Evolutionary conservation across 345 rosid genomes (phyloP).

Genomic region (Salix suchowensis): DNA sequence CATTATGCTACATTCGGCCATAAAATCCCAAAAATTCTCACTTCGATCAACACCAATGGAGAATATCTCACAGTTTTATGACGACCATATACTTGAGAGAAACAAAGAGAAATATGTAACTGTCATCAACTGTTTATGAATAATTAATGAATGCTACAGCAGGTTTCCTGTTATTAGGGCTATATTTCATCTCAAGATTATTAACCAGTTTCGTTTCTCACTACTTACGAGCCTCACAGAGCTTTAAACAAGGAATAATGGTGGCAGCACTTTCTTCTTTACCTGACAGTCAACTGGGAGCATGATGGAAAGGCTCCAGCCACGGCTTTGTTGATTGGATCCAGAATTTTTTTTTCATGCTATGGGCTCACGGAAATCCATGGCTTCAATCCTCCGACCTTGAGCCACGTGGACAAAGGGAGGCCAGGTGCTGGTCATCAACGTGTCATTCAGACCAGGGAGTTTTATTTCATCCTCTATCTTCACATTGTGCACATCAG

Average conservation of each 20-base stretch:
- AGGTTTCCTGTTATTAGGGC: too few species aligned
- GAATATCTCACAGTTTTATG: too few species aligned
- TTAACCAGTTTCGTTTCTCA: background rate
- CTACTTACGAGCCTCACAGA: background rate
- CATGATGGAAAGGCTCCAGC: constrained; percentile 1
- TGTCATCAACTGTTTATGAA: too few species aligned
- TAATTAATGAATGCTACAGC: too few species aligned
- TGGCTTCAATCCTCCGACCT: constrained; percentile 5
- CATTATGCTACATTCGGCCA: too few species aligned
- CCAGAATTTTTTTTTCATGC: background rate
- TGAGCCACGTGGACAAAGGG: constrained; percentile 2
- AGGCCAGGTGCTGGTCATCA: background rate
- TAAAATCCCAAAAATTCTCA: too few species aligned
- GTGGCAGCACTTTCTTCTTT: background rate
- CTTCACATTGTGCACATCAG: constrained; percentile 4
- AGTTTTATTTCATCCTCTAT: constrained; percentile 4
- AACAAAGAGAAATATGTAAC: too few species aligned
- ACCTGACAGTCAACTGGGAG: background rate
- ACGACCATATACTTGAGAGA: too few species aligned
- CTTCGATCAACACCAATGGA: too few species aligned
- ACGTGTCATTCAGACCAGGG: background rate
- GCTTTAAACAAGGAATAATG: background rate
- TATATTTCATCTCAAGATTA: background rate
- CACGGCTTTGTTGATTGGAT: background rate
- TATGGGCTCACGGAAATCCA: background rate